Evolutionary conservation across 1,139 yeast genomes (phyloP), one percentile per base, ranked within the genome.

Genomic region (Tardiomyces blankii): DNA sequence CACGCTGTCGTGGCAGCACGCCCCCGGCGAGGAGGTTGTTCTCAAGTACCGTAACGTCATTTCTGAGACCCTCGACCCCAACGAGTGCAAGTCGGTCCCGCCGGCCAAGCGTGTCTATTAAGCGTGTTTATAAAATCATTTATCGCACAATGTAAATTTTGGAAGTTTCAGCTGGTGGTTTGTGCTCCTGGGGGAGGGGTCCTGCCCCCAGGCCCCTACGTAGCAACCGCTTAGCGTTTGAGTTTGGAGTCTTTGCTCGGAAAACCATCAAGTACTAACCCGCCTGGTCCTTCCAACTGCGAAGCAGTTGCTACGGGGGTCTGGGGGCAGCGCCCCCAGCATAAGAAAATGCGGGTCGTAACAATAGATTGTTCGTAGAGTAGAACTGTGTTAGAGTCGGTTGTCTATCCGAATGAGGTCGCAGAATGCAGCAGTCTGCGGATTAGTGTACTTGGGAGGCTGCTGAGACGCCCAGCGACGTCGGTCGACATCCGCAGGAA

Each of bases 101-200:
- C 97, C 97, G 51, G 94, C 95, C 51, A 80, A 82, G 72, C 91
- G 97, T 78, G 89, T 88, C 54, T 89, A 89, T 68, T 85, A 77
- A 62, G 33, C 25, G 19, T 30, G 33, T 13, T 39, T 30, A 21
- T 30, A 39, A 9, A 47, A 28, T 42, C 25, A 40, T 30, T 14
- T 21, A 41, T 30, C n/a, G n/a, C 35, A 30, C n/a, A 13, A 13
- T 30, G 35, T 30, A 30, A 30, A 30, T 12, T 13, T 13, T 12
- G 35, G 35, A 30, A 12, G 16, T 30, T n/a, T n/a, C n/a, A n/a
- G n/a, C n/a, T n/a, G n/a, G n/a, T n/a, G n/a, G n/a, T n/a, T n/a
- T n/a, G n/a, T n/a, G n/a, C n/a, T n/a, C n/a, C n/a, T n/a, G n/a
- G n/a, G n/a, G n/a, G n/a, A n/a, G n/a, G n/a, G n/a, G n/a, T n/a